Evolutionary conservation across 352 stramenopile species (phyloP), one percentile per base, ranked within the genome.

Genomic region (Globisporangium yorkense): DNA sequence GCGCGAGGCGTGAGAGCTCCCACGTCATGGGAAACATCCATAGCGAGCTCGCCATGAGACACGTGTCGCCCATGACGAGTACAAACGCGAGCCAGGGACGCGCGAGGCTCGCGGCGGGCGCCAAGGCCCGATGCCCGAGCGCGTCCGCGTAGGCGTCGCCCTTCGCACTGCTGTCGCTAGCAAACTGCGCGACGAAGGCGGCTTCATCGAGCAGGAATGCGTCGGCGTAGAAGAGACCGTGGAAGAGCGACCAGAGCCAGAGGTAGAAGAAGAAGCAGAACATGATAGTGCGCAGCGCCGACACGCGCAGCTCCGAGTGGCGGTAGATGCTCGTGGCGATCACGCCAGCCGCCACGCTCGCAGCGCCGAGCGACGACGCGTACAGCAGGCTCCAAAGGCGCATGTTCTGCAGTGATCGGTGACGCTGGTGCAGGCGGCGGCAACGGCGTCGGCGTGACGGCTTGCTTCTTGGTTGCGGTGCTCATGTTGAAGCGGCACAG

Each of bases 201-300:
- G 20, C 8, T 37, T 61, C 52, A 18, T 59, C 60, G 41, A 69
- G 63, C 6, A 80, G 41, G 47, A 74, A 70, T 35, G 71, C 54
- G 39, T 83, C 63, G 39, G 72, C 18, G 54, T 74, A 84, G 65
- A 80, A 82, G 20, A 79, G 24, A 33, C 61, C 57, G n/a, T 67
- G 76, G 47, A 80, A 78, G 44, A 82, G 54, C 56, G 76, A 82
- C 74, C 71, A 86, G 24, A 86, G 63, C 73, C 66, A 80, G 57
- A 77, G 57, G 66, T 82, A 84, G 57, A 78, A 72, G 65, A 86
- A 84, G 54, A 84, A 80, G 49, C 68, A 80, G 62, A 82, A 72
- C 59, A 84, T 64, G 12, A 84, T 62, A 62, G 72, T 82, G 47
- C 66, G 70, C 40, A 80, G 70, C 12, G 69, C 72, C 13, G 75